Percentiles rank a stretch among this genome's conserved stretches.
Conservation (phyloP, 179 eudicot species). For the Patellifolia procumbens region DNA sequence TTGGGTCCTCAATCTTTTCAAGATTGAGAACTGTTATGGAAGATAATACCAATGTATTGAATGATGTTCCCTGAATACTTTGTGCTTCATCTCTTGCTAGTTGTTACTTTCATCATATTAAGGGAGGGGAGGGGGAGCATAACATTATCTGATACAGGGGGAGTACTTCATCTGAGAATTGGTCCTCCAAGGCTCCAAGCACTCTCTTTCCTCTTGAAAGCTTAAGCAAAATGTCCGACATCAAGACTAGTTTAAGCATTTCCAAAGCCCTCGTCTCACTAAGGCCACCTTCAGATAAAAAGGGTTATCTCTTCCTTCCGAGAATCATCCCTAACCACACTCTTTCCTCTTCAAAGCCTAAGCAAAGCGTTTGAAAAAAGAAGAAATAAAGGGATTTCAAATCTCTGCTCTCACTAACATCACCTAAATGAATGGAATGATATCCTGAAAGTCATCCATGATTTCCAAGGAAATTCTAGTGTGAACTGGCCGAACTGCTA, state of each 20-base stretch:
- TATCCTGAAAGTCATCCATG: background rate
- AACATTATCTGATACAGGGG: background rate
- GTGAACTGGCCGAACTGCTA: background rate
- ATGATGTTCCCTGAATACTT: background rate
- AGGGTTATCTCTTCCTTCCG: background rate
- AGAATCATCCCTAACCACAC: background rate
- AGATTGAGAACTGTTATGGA: constrained; percentile 6
- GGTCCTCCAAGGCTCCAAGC: too few relatives aligned
- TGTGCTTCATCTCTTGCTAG: background rate
- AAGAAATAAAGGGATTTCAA: background rate
- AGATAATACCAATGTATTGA: background rate
- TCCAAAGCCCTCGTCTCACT: too few relatives aligned
- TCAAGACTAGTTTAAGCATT: too few relatives aligned
- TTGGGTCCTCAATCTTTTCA: background rate
- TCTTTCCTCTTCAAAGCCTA: background rate
- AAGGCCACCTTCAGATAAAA: background rate
- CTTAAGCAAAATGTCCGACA: too few relatives aligned
- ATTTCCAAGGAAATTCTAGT: background rate
- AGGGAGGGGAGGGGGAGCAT: too few relatives aligned
- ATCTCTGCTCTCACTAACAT: background rate
- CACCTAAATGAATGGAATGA: background rate
- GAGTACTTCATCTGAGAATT: too few relatives aligned
- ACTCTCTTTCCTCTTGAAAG: too few relatives aligned
- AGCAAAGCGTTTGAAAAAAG: background rate
- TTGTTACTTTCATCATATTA: too few relatives aligned